Percentiles rank a stretch among this genome's conserved stretches.
These are phyloP conservation scores for Nitzschia putrida DNA, from an alignment of 108 stramenopile species.

Conservation along the genomic window DNA sequence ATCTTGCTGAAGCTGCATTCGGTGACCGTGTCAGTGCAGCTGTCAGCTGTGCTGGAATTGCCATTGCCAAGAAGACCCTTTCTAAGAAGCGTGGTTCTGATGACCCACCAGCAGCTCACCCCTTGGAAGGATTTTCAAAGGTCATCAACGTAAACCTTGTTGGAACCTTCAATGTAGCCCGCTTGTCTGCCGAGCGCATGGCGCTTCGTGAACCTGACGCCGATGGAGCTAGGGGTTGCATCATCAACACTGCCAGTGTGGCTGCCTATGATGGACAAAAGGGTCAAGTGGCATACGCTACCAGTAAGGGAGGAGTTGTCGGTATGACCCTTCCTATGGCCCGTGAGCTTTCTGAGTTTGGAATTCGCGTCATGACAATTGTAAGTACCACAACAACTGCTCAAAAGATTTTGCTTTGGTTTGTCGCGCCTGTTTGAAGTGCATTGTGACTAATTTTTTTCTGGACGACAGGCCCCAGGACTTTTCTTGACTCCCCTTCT, in stretches of 20 bases:
- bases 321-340: conserved; percentile 90
- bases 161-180: conserved; percentile 95
- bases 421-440: no score
- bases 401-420: neutral
- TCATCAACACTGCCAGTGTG: conserved; percentile 93
- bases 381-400: conserved; percentile 38
- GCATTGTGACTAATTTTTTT: neutral
- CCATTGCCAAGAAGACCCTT: conserved; percentile 69
- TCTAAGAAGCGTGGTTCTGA: conserved; percentile 56
- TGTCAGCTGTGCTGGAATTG: conserved; percentile 95
- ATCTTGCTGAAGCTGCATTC: conserved; percentile 63
- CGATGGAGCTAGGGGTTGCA: conserved; percentile 46
- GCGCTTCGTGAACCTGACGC: conserved; percentile 35
- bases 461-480: conserved; percentile 86
- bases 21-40: conserved; percentile 78
- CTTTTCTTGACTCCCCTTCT: conserved; percentile 92
- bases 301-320: conserved; percentile 91
- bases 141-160: conserved; percentile 83
- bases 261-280: conserved; percentile 95
- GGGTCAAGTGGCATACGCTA: conserved; percentile 91
- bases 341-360: conserved; percentile 79
- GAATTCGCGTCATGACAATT: conserved; percentile 90
- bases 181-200: conserved; percentile 89
- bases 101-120: conserved; percentile 47
- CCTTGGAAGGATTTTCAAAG: conserved; percentile 57